phyloP scores from a whole-genome alignment of 305 asterid genomes.

The Salvia sclarea region DNA sequence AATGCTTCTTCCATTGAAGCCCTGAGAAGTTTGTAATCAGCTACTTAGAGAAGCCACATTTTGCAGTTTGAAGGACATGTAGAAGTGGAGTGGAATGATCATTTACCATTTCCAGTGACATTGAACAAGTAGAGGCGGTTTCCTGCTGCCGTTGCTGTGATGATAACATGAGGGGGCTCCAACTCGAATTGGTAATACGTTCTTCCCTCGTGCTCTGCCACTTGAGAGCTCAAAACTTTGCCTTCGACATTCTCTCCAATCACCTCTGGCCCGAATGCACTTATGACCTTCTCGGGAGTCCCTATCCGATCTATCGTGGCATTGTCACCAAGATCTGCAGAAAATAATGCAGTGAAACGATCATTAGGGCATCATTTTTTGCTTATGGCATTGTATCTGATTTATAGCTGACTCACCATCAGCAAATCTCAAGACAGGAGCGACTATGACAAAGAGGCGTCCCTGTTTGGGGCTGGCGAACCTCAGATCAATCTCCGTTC shows the following conservation, averaged over 20 bases:
- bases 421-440: constrained; percentile 86
- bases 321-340: constrained; percentile 72
- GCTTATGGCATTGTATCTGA: background rate
- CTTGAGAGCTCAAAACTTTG: constrained; percentile 66
- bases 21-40: constrained; percentile 55
- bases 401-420: constrained; percentile 53
- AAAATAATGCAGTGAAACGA: constrained; percentile 22
- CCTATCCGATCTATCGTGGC: constrained; percentile 81
- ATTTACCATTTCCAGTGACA: constrained; percentile 75
- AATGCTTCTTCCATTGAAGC: constrained; percentile 93
- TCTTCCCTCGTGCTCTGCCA: constrained; percentile 68
- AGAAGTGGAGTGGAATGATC: constrained; percentile 12
- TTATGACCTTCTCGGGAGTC: constrained; percentile 86
- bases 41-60: constrained; percentile 9
- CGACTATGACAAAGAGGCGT: constrained; percentile 74
- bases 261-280: constrained; percentile 95
- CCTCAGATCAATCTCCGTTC: constrained; percentile 58
- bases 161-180: constrained; percentile 87
- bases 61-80: background rate
- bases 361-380: constrained; percentile 9
- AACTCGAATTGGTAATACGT: constrained; percentile 86
- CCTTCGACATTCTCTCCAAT: constrained; percentile 95
- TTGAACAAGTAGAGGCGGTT: constrained; percentile 88
- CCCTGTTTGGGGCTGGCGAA: constrained; percentile 72
- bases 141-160: constrained; percentile 98